Conservation (phyloP, 2,329 filamentous ascomycete species). For the Fusarium udum region DNA sequence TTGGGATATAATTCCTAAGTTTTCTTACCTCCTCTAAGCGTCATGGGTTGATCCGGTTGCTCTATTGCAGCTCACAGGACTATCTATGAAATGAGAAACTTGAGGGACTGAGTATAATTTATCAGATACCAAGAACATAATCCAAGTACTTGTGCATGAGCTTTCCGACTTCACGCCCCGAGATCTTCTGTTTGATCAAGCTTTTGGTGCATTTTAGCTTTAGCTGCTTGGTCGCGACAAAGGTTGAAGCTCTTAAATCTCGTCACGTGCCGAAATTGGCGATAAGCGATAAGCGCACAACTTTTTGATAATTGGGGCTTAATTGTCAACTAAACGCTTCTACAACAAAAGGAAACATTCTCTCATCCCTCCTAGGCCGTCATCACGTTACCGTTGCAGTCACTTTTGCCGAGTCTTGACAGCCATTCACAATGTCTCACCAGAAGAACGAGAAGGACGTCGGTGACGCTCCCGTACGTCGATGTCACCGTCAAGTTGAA, state of each 20-base stretch:
- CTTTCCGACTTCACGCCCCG: neutral
- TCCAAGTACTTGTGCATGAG: neutral
- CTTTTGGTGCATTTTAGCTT: neutral
- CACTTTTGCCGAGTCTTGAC: conserved; percentile 81
- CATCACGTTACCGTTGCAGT: conserved; percentile 79
- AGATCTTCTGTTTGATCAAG: neutral
- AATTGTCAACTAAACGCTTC: conserved; percentile 21
- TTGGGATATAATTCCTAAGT: neutral
- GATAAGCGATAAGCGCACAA: conserved; percentile 38
- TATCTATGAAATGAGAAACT: neutral
- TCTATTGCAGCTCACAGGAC: neutral
- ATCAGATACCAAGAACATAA: neutral
- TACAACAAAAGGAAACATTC: conserved; percentile 35
- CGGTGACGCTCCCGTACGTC: conserved; percentile 83
- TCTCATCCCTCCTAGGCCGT: conserved; percentile 55
- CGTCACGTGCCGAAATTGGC: conserved; percentile 5
- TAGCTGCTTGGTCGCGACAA: neutral
- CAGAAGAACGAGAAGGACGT: conserved; percentile 95
- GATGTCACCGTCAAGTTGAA: neutral
- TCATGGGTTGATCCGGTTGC: neutral
- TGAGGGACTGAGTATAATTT: neutral
- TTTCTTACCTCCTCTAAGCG: neutral
- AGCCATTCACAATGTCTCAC: conserved; percentile 83
- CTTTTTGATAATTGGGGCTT: conserved; percentile 29
- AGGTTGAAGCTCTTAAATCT: neutral